These are phyloP conservation scores for Ogataea naganishii DNA, from an alignment of 805 yeast species.

Conservation along the genomic window DNA sequence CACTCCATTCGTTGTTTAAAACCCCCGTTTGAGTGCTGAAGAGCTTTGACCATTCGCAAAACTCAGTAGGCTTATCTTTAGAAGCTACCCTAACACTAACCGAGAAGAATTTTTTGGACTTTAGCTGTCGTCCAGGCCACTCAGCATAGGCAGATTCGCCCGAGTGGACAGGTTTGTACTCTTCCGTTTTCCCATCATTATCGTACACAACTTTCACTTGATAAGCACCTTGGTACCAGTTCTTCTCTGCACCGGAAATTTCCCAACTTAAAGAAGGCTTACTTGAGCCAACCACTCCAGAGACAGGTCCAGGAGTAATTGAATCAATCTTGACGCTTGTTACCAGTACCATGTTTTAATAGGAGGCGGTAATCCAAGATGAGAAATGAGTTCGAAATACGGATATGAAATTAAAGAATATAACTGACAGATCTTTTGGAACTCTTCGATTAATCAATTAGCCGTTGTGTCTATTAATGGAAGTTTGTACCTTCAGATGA, in stretches of 20 bases:
- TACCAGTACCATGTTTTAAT: constrained; percentile 6
- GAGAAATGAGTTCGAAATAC: no score
- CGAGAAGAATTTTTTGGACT: constrained; percentile 6
- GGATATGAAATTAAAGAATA: no score
- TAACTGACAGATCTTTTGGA: no score
- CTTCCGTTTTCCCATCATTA: background rate
- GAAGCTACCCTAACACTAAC: constrained; percentile 6
- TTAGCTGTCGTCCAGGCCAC: constrained; percentile 8
- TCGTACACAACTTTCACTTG: constrained; percentile 5
- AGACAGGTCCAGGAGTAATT: constrained; percentile 2
- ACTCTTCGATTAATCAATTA: no score
- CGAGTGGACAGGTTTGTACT: constrained; percentile 5
- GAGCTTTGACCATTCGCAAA: constrained; percentile 6
- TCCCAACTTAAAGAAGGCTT: constrained; percentile 7
- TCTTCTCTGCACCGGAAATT: constrained; percentile 3
- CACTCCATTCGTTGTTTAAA: constrained; percentile 5
- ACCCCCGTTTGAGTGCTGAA: constrained; percentile 4
- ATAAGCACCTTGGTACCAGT: constrained; percentile 8
- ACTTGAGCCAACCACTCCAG: constrained; percentile 3
- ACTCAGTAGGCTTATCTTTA: background rate
- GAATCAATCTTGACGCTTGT: constrained; percentile 4
- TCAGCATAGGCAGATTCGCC: constrained; percentile 1
- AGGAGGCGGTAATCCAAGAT: no score
- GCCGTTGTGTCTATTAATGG: no score
- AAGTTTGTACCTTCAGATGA: no score